Evolutionary conservation across 108 stramenopile genomes (phyloP).

Genomic region (Stephanodiscus minutulus): DNA sequence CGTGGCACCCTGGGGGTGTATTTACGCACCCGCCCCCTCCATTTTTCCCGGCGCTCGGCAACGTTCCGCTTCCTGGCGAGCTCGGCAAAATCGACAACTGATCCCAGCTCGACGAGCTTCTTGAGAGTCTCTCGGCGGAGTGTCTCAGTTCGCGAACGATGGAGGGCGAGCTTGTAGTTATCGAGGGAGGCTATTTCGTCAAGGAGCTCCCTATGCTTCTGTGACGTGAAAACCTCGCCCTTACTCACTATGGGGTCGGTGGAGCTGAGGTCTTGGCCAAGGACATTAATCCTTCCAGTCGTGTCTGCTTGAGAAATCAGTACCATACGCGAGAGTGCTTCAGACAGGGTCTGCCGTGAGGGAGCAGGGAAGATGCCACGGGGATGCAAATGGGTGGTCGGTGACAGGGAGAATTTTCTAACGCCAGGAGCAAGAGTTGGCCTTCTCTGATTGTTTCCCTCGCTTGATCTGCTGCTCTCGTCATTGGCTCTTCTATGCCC

Average conservation of each 20-base stretch:
- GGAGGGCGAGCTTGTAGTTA: constrained; percentile 31
- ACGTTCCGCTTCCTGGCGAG: constrained; percentile 38
- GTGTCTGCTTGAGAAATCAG: constrained; percentile 1
- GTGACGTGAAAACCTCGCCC: not conserved
- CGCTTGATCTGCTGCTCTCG: constrained; percentile 1
- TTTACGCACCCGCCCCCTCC: constrained; percentile 27
- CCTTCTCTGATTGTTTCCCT: constrained; percentile 5
- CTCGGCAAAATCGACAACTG: constrained; percentile 40
- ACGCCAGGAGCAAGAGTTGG: not conserved
- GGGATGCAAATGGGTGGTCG: constrained; percentile 41
- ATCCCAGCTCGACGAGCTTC: constrained; percentile 42
- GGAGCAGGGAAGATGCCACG: constrained; percentile 20
- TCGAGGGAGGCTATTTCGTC: constrained; percentile 34
- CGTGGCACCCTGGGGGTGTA: constrained; percentile 27
- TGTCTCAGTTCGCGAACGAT: constrained; percentile 34
- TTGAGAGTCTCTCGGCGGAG: constrained; percentile 30
- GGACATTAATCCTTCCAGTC: not conserved
- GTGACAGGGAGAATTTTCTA: constrained; percentile 34
- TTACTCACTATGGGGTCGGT: not conserved
- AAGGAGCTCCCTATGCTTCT: constrained; percentile 7
- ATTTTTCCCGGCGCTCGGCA: constrained; percentile 42
- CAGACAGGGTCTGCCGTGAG: not conserved
- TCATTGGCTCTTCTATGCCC: constrained; percentile 14
- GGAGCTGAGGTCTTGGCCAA: not conserved
- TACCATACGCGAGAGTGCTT: not conserved